These are phyloP conservation scores for Vaccinium darrowii DNA, from an alignment of 148 eudicot genomes.

Conservation along the genomic window DNA sequence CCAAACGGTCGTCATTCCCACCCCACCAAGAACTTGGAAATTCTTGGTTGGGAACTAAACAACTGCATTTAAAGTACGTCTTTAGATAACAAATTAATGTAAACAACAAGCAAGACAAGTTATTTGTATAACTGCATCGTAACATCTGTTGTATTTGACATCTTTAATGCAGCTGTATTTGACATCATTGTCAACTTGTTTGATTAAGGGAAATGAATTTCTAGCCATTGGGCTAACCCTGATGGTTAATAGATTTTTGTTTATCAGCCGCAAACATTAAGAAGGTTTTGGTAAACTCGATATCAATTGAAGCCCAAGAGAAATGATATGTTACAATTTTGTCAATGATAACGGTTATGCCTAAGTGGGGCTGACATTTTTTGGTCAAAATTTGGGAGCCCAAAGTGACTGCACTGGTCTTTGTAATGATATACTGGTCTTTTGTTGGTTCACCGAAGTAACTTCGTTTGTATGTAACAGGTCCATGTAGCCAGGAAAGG, in stretches of 20 bases:
- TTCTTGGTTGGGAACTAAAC: neutral
- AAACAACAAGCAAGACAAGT: neutral
- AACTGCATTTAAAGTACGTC: neutral
- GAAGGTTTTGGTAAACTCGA: neutral
- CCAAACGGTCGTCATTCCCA: neutral
- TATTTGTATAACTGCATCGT: neutral
- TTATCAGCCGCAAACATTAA: neutral
- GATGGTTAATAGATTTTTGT: neutral
- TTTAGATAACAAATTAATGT: neutral
- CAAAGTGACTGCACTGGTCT: neutral
- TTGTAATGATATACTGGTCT: neutral
- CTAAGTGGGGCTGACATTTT: too few relatives aligned
- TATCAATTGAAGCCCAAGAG: neutral
- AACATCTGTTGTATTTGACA: neutral
- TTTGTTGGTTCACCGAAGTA: neutral
- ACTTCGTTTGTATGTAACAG: neutral
- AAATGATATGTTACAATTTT: neutral
- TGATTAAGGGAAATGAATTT: neutral
- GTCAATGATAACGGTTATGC: neutral
- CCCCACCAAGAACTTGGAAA: neutral
- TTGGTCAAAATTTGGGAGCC: neutral
- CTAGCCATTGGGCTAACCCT: neutral
- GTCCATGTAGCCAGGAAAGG: neutral
- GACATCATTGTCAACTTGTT: neutral
- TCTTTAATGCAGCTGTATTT: too few relatives aligned